Base-by-base conservation (phyloP, 225 moss, liverwort and hornwort species). In the Thuidium tamariscinum region DNA sequence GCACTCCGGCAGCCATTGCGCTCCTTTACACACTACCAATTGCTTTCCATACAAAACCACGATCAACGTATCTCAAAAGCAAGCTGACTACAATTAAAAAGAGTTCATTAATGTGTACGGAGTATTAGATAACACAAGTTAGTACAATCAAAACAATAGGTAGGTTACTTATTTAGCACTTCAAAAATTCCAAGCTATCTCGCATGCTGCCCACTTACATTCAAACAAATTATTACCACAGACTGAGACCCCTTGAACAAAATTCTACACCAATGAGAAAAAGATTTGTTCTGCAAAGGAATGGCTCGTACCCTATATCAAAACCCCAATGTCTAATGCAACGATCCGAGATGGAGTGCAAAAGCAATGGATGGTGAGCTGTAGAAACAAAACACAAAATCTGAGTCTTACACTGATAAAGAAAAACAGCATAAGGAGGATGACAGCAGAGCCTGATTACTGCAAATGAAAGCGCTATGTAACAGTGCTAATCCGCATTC, bases 1-100 rank as follows among this genome's bases (percentile, higher is more conserved):
- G 95, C 84, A 93, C 82, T 75, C 80, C 69, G 67, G 82, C 88
- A 59, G 54, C 90, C 94, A 94, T 95, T 86, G 72, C 82, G n/a
- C 81, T 84, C 83, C 68, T 86, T 44, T 65, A 52, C 62, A 71
- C 86, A 73, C 86, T 68, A 42, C 75, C 85, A 80, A 42, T 82
- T 78, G 12, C 89, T 84, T 52, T 63, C 64, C 54, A 84, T 13
- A 60, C 56, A 42, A 82, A 64, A 59, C 9, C 59, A 73, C 51
- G 39, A 85, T 55, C 49, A 84, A 61, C 15, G 32, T 17, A 39
- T 72, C 32, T 79, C 64, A 80, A 84, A 64, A 34, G 34, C 77
- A 66, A 66, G 39, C 19, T 42, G 60, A 59, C 44, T 21, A 59
- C 29, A 56, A 56, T 68, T 15, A 30, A 82, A 34, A 74, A 39